phyloP scores from a whole-genome alignment of 495 filamentous ascomycete genomes.

The Pseudevernia furfuracea region DNA sequence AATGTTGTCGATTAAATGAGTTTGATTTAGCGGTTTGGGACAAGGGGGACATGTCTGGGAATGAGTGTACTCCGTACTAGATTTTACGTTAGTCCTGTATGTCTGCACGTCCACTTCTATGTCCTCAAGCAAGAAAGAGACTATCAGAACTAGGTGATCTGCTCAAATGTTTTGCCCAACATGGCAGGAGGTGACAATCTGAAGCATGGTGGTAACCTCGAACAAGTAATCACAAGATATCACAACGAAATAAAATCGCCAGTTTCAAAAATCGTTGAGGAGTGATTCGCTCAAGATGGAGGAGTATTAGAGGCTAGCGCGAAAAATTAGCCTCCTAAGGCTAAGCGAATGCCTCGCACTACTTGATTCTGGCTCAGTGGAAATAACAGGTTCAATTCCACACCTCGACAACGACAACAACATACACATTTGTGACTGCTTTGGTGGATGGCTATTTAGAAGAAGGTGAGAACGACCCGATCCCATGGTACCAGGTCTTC shows the following conservation, averaged over 20 bases:
- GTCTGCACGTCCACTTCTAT: not conserved
- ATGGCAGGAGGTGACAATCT: not conserved
- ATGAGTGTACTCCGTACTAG: not conserved
- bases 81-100: not conserved
- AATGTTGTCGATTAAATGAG: not conserved
- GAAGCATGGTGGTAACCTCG: not conserved
- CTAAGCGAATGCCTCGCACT: constrained; percentile 5
- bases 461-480: constrained; percentile 16
- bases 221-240: not conserved
- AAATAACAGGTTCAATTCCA: constrained; percentile 1
- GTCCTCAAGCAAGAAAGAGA: not conserved
- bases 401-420: constrained; percentile 13
- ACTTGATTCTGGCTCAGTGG: constrained; percentile 6
- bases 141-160: not conserved
- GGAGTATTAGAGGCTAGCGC: not conserved
- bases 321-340: not conserved
- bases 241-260: not conserved
- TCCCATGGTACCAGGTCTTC: not conserved
- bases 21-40: not conserved
- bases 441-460: constrained; percentile 21
- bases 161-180: not conserved
- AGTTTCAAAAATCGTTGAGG: not conserved
- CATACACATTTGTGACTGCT: constrained; percentile 13
- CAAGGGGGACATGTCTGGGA: not conserved
- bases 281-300: not conserved